Percentiles rank a stretch among this genome's conserved stretches.
Conservation (phyloP, 202 grass and related monocot genomes). For the Schoenoplectus triqueter region DNA sequence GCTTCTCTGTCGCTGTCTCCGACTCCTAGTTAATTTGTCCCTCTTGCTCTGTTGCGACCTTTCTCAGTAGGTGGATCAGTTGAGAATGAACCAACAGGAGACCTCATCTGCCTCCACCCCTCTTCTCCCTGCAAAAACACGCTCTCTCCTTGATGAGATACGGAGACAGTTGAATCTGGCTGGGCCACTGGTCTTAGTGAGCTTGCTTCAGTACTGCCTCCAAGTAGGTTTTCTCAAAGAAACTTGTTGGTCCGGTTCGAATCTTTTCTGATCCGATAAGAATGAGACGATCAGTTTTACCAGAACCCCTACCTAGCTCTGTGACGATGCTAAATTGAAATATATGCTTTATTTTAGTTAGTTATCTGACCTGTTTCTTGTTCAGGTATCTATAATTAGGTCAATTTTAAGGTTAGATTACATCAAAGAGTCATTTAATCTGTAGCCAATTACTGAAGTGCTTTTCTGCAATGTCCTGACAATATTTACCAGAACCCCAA, state of each 20-base stretch:
- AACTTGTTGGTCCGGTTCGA: not conserved
- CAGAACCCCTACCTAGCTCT: not conserved
- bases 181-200: slow-evolving; percentile 59
- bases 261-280: not conserved
- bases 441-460: not conserved
- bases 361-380: not conserved
- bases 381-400: not conserved
- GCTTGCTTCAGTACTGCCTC: slow-evolving; percentile 75
- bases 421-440: not conserved
- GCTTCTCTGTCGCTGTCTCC: not conserved
- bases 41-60: not conserved
- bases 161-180: slow-evolving; percentile 59
- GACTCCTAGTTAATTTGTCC: not conserved
- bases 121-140: not conserved
- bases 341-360: not conserved
- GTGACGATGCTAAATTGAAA: not conserved
- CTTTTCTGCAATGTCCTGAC: not conserved
- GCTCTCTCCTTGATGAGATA: slow-evolving; percentile 42
- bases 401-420: not conserved
- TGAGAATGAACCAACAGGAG: not conserved
- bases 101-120: slow-evolving; percentile 1
- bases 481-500: not conserved
- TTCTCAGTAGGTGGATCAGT: not conserved
- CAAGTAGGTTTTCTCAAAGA: slow-evolving; percentile 42
- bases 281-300: too few species aligned